Conservation (phyloP, 805 yeast species). For the Kuraishia floccosa region DNA sequence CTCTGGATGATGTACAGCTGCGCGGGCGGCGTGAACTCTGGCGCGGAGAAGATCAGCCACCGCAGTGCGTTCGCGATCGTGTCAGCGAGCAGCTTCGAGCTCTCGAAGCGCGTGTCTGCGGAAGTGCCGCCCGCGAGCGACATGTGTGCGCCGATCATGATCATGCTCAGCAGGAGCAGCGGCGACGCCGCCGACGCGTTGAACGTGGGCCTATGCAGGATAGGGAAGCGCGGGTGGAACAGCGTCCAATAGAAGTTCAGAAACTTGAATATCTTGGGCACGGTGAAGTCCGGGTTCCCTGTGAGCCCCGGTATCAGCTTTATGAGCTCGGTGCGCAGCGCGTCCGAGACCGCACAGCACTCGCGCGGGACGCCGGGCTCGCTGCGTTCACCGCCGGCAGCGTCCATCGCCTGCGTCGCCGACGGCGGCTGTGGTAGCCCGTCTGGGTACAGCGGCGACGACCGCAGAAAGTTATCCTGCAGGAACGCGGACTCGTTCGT, state of each 20-base stretch:
- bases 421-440: too few species aligned
- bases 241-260: constrained; percentile 39
- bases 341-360: neutral
- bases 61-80: constrained; percentile 48
- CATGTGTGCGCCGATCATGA: constrained; percentile 38
- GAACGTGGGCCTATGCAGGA: constrained; percentile 51
- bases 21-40: constrained; percentile 70
- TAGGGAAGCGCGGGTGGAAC: constrained; percentile 48
- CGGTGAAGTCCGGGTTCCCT: constrained; percentile 16
- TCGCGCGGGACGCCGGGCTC: neutral
- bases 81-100: constrained; percentile 28
- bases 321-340: constrained; percentile 10
- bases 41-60: constrained; percentile 57
- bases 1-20: constrained; percentile 69
- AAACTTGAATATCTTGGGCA: constrained; percentile 14
- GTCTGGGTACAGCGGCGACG: too few species aligned
- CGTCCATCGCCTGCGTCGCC: too few species aligned
- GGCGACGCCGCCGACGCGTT: constrained; percentile 33
- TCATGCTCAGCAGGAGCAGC: constrained; percentile 41
- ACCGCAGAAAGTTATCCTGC: constrained; percentile 1
- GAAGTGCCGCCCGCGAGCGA: too few species aligned
- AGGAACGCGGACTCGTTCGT: neutral
- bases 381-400: neutral
- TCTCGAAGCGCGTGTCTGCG: too few species aligned
- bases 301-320: constrained; percentile 14